phyloP scores from a whole-genome alignment of 192 early-diverging fungal genomes.

The Coemansia sp. region DNA sequence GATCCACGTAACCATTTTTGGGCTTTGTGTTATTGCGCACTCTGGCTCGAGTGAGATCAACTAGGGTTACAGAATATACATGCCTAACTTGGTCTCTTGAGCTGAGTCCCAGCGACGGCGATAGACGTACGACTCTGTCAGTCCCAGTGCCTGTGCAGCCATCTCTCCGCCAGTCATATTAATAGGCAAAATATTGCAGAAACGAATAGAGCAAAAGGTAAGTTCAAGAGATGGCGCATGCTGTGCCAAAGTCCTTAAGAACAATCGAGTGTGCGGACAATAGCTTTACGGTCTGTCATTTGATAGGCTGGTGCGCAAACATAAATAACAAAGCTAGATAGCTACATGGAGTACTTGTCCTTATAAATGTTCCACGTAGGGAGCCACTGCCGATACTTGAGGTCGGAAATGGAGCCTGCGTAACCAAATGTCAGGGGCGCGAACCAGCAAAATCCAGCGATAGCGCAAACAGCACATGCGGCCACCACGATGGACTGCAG shows the following conservation, averaged over 20 bases:
- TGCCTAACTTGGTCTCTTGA: neutral
- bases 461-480: slow-evolving; percentile 19
- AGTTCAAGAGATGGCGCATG: no score
- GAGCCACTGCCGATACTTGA: slow-evolving; percentile 49
- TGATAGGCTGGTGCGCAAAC: no score
- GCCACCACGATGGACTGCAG: slow-evolving; percentile 54
- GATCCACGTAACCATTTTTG: no score
- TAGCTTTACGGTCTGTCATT: no score
- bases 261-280: no score
- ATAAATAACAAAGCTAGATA: neutral
- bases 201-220: neutral
- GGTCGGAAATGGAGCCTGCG: slow-evolving; percentile 30
- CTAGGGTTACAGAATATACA: neutral
- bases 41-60: no score
- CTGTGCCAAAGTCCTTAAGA: no score
- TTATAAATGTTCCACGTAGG: slow-evolving; percentile 32
- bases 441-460: slow-evolving; percentile 64
- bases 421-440: slow-evolving; percentile 79
- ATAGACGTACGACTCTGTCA: neutral
- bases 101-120: neutral
- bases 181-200: neutral
- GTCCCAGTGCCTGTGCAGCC: neutral
- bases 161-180: neutral
- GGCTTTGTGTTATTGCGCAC: no score
- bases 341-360: slow-evolving; percentile 14